phyloP scores from a whole-genome alignment of 2,329 filamentous ascomycete genomes.

The Cercospora sp. region DNA sequence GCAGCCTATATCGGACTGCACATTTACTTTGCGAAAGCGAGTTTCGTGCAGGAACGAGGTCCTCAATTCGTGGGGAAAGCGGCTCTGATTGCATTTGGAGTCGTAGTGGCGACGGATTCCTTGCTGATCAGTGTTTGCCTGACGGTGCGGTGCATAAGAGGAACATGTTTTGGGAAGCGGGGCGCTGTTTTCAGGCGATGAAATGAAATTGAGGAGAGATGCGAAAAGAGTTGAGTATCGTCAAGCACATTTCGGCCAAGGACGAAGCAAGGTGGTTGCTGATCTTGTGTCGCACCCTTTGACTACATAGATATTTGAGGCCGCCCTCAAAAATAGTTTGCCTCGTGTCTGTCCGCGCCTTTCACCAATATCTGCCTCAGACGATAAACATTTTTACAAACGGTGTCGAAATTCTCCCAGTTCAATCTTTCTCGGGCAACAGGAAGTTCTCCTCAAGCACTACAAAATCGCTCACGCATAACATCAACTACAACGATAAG shows the following conservation, averaged over 20 bases:
- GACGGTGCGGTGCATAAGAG: background rate
- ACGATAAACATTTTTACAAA: no score
- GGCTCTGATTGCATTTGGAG: background rate
- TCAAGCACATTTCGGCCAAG: background rate
- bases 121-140: background rate
- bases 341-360: no score
- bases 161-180: background rate
- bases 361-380: no score
- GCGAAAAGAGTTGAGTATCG: background rate
- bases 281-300: background rate
- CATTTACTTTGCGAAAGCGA: background rate
- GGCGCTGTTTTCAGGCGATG: background rate
- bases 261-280: background rate
- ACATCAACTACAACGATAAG: background rate
- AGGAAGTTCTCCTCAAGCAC: background rate
- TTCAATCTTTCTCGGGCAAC: background rate
- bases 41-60: background rate
- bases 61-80: background rate
- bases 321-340: no score
- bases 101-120: background rate
- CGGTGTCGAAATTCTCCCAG: no score
- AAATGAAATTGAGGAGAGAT: background rate
- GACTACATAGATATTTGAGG: no score
- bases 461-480: no score
- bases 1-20: background rate